Conservation (phyloP, 345 rosid species). For the Lumnitzera littorea region DNA sequence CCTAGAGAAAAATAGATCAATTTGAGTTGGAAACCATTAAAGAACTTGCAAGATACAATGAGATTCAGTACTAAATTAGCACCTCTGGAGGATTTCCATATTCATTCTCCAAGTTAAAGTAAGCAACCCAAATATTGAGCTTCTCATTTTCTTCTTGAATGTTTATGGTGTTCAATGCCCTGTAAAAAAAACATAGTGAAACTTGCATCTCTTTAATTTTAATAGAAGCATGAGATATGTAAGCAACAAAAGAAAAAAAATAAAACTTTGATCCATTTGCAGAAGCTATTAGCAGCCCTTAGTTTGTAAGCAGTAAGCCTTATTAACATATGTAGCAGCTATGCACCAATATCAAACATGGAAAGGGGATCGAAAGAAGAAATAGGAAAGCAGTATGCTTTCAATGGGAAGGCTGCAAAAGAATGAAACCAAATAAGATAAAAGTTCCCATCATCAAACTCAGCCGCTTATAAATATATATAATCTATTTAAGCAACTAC, state of each 20-base stretch:
- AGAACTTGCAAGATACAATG: background rate
- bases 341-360: too few relatives aligned
- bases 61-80: slow-evolving; percentile 1
- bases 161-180: slow-evolving; percentile 88
- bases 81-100: slow-evolving; percentile 97
- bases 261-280: too few relatives aligned
- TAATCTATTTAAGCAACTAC: slow-evolving; percentile 25
- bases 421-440: background rate
- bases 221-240: too few relatives aligned
- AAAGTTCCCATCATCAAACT: background rate
- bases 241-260: too few relatives aligned
- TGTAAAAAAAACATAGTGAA: slow-evolving; percentile 13
- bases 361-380: too few relatives aligned
- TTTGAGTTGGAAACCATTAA: background rate
- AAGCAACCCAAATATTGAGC: slow-evolving; percentile 94
- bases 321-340: too few relatives aligned
- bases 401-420: background rate
- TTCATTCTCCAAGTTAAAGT: slow-evolving; percentile 88
- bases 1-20: slow-evolving; percentile 37
- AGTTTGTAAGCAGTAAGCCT: too few relatives aligned
- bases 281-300: too few relatives aligned
- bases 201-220: too few relatives aligned
- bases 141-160: slow-evolving; percentile 88
- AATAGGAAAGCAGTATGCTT: too few relatives aligned
- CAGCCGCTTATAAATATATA: background rate